Base-by-base conservation (phyloP, 768 basidiomycete species). In the Exsudoporus frostii region DNA sequence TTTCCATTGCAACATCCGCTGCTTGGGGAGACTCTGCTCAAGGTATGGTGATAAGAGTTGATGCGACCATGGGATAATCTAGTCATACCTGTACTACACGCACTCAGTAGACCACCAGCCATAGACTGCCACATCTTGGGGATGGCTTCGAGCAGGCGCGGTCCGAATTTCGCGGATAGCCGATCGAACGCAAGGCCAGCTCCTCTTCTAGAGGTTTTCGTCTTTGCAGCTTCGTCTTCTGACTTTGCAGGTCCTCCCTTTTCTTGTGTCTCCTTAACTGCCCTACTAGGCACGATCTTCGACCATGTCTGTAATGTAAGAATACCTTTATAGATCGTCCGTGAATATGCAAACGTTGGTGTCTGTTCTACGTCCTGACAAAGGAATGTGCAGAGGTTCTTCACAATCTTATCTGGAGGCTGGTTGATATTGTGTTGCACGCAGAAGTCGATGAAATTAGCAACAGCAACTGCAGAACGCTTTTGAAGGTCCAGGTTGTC, bases 81-180 rank as follows among this genome's bases (percentile, higher is more conserved):
- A 22, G 14, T 36, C 82, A 40, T 67, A 93, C 93, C 84, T 33
- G 77, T 67, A 38, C 76, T 73, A 58, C 87, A 93, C 22, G 85
- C 80, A 48, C 80, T 82, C 41, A 88, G 60, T 34, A 97, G 67
- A 22, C 90, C 86, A 22, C 86, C 86, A 14, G 84, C 85, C 84
- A 97, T 92, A 5, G 90, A 92, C 45, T 88, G 85, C 95, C 96
- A 98, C 79, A 98, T 89, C 59, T 84, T 92, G 2, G 97, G 96
- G n/a, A 98, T 83, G 32, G 82, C 77, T 0, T 85, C 80, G 33
- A 98, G 73, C 29, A 98, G 74, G 14, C 71, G 72, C 2, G 82
- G 66, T 0, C 90, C 93, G 59, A 98, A 97, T 56, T 79, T 81
- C 4, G 72, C 66, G 2, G 93, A 92, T 29, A 99, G 72, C 55